These are phyloP conservation scores for Monosporozyma unispora DNA, from an alignment of 805 yeast species.

Conservation along the genomic window DNA sequence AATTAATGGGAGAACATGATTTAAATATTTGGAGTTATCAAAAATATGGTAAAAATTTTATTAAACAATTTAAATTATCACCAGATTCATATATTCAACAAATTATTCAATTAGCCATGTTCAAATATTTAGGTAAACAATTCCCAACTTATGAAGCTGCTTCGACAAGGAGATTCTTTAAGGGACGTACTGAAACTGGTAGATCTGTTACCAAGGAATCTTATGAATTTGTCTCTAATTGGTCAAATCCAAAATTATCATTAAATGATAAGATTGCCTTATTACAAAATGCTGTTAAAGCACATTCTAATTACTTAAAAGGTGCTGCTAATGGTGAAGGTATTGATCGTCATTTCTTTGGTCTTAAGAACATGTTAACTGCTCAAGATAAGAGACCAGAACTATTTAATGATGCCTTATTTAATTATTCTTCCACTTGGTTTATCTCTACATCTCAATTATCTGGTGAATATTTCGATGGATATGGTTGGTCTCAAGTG, in stretches of 20 bases:
- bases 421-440: conserved; percentile 75
- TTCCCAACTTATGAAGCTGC: conserved; percentile 96
- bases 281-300: conserved; percentile 60
- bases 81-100: conserved; percentile 94
- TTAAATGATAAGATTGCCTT: conserved; percentile 51
- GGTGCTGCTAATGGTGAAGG: conserved; percentile 82
- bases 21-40: conserved; percentile 70
- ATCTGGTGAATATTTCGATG: conserved; percentile 74
- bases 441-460: conserved; percentile 81
- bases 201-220: conserved; percentile 73
- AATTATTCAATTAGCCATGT: conserved; percentile 85
- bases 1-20: conserved; percentile 52
- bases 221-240: conserved; percentile 58
- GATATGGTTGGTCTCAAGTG: conserved; percentile 95
- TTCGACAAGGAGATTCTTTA: conserved; percentile 78
- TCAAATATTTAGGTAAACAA: conserved; percentile 65
- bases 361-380: conserved; percentile 63
- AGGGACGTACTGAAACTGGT: conserved; percentile 92
- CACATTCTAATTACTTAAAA: conserved; percentile 65
- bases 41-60: conserved; percentile 78
- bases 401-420: conserved; percentile 68
- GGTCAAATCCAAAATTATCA: conserved; percentile 46
- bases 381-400: conserved; percentile 53
- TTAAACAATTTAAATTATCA: conserved; percentile 74
- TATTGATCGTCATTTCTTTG: conserved; percentile 89